These are phyloP conservation scores for Glycine latifolia DNA, from an alignment of 306 rosid genomes.

Conservation along the genomic window DNA sequence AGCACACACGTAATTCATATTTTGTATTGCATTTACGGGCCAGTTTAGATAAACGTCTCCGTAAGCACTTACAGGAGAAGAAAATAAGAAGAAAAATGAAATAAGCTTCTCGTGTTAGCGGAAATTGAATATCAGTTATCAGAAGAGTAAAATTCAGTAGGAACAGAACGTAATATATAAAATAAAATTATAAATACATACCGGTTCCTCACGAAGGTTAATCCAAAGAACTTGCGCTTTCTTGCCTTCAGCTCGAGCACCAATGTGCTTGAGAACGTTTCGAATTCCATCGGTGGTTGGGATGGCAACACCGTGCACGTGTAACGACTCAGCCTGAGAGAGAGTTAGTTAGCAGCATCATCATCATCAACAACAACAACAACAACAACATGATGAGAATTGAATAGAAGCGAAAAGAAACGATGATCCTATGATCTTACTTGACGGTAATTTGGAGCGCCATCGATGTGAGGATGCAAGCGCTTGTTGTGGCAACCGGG, in stretches of 20 bases:
- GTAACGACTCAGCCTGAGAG: constrained; percentile 65
- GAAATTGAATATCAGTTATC: no score
- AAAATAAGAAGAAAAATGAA: no score
- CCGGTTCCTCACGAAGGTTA: constrained; percentile 93
- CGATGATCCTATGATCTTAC: constrained; percentile 6
- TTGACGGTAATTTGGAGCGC: constrained; percentile 96
- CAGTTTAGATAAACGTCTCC: no score
- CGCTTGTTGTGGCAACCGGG: constrained; percentile 96
- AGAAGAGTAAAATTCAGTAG: no score
- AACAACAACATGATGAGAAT: not conserved
- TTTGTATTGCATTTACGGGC: no score
- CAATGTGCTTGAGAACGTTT: constrained; percentile 80
- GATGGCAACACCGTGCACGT: constrained; percentile 89
- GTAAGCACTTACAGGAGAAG: no score
- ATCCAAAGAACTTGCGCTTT: constrained; percentile 75
- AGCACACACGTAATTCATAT: not conserved
- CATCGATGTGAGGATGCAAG: constrained; percentile 79
- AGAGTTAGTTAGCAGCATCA: no score
- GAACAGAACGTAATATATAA: not conserved
- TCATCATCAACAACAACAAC: no score
- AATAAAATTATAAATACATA: constrained; percentile 22
- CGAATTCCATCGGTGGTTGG: constrained; percentile 78
- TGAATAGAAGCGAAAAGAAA: not conserved
- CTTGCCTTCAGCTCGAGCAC: constrained; percentile 63
- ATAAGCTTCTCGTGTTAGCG: no score